Percentiles rank a stretch among this genome's conserved stretches.
Conservation (phyloP, 2,329 filamentous ascomycete genomes). For the Aspergillus sp. region DNA sequence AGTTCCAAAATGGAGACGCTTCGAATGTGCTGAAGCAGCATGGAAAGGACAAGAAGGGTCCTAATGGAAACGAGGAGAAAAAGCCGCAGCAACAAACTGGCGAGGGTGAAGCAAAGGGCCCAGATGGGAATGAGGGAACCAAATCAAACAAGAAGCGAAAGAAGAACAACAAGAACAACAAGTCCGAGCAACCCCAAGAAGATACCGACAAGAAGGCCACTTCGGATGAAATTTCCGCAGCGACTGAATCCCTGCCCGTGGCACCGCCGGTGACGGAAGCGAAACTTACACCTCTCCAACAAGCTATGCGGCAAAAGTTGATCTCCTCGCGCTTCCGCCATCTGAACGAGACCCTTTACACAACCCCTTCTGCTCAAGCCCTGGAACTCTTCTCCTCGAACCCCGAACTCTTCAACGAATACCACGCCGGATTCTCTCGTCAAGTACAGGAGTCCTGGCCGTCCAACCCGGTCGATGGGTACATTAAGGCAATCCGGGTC, state of each 20-base stretch:
- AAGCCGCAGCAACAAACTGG: conserved; percentile 7
- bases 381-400: conserved; percentile 73
- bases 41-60: conserved; percentile 23
- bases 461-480: conserved; percentile 87
- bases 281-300: conserved; percentile 85
- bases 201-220: conserved; percentile 6
- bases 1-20: conserved; percentile 11
- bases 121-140: conserved; percentile 21
- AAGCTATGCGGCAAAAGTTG: conserved; percentile 90
- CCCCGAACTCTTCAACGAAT: conserved; percentile 91
- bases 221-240: conserved; percentile 6
- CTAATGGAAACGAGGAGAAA: conserved; percentile 14
- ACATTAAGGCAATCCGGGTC: conserved; percentile 62
- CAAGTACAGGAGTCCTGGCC: conserved; percentile 91
- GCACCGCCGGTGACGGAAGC: conserved; percentile 40
- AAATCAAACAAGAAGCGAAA: conserved; percentile 24
- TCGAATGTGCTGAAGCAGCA: conserved; percentile 17
- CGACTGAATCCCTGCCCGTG: conserved; percentile 17
- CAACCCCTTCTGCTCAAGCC: conserved; percentile 77
- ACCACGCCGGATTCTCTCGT: conserved; percentile 91
- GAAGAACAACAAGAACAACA: conserved; percentile 22
- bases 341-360: conserved; percentile 95
- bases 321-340: conserved; percentile 93
- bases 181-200: conserved; percentile 17
- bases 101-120: conserved; percentile 8